Evolutionary conservation across 495 filamentous ascomycete species (phyloP), one percentile per base, ranked within the genome.

Genomic region (Aspergillus cavernicola): DNA sequence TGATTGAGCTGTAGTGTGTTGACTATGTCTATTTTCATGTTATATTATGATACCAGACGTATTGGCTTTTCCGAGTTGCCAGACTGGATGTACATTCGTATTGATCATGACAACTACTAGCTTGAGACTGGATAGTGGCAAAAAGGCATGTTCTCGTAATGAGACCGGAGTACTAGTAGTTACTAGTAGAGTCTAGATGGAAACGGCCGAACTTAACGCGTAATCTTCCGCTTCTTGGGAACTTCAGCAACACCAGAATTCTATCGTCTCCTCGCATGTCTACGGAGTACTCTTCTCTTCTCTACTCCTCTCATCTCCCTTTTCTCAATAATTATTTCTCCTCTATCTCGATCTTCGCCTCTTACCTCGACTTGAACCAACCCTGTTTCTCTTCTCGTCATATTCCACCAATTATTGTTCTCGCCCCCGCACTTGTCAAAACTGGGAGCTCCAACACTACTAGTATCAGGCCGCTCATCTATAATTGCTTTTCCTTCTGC

Each of bases 1-100:
- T 97, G 67, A 97, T 97, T 70, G 92, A 97, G 59, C 66, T 81
- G 50, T 81, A 70, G 56, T 50, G 22, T 16, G n/a, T 43, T 28
- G 31, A 37, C 16, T 33, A 37, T 32, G 36, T 19, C 10, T 38
- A 11, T 24, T 56, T 55, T 24, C 12, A 48, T 55, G 56, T 55
- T 54, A 41, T 42, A 52, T 56, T 54, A 64, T 64, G 61, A 64
- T 64, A 64, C 61, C 61, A 64, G 57, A 56, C 41, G 55, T 40
- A 52, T 57, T 56, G 53, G 53, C 50, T 58, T 48, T 59, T 45
- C 44, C 45, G 52, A 26, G 43, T 57, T 47, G 29, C 43, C 36
- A 62, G 53, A 56, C 54, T 62, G 59, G 43, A 53, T 54, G 40
- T 45, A 50, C 41, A 41, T 52, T 52, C 48, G 28, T 50, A n/a